A percentile compares a stretch with the other conserved stretches of the same genome.
These are phyloP conservation scores for Lojkania enalia DNA, from an alignment of 2,329 filamentous ascomycete species.

Conservation along the genomic window DNA sequence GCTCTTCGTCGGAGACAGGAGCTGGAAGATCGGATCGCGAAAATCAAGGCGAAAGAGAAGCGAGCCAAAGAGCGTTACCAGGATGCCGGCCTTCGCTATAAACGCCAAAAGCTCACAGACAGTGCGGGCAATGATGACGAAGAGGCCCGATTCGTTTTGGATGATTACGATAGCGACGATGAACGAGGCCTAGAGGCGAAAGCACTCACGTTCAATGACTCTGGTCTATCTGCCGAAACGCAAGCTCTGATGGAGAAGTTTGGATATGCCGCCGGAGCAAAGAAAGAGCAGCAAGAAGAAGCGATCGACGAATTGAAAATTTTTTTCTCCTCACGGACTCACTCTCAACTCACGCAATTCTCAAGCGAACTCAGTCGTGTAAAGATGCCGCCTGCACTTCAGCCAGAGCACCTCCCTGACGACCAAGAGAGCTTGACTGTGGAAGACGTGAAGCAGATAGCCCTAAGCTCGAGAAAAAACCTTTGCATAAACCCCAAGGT, in stretches of 20 bases:
- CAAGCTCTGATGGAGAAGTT: conserved; percentile 70
- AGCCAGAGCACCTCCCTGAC: conserved; percentile 20
- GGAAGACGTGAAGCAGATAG: conserved; percentile 76
- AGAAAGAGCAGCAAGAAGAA: conserved; percentile 53
- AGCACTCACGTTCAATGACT: conserved; percentile 29
- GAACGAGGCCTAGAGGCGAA: conserved; percentile 64
- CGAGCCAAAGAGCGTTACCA: conserved; percentile 59
- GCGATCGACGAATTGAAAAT: conserved; percentile 74
- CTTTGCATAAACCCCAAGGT: conserved; percentile 89
- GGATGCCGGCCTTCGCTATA: conserved; percentile 53
- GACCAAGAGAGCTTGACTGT: conserved; percentile 36
- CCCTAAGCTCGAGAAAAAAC: conserved; percentile 83
- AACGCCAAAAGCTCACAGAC: conserved; percentile 41
- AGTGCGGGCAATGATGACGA: conserved; percentile 34
- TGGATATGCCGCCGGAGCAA: conserved; percentile 35
- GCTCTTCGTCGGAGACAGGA: conserved; percentile 69
- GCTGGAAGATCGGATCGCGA: conserved; percentile 71
- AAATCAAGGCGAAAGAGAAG: conserved; percentile 63
- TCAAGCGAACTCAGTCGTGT: conserved; percentile 79
- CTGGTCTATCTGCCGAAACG: conserved; percentile 72
- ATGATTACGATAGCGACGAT: conserved; percentile 73
- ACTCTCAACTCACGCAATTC: conserved; percentile 90
- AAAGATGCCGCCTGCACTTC: conserved; percentile 71
- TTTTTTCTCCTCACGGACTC: conserved; percentile 89
- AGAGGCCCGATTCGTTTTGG: conserved; percentile 73